Percentiles rank a stretch among this genome's conserved stretches.
Evolutionary conservation across 176 grass and related monocot genomes (phyloP).

Genomic region (Carex kokanica): DNA sequence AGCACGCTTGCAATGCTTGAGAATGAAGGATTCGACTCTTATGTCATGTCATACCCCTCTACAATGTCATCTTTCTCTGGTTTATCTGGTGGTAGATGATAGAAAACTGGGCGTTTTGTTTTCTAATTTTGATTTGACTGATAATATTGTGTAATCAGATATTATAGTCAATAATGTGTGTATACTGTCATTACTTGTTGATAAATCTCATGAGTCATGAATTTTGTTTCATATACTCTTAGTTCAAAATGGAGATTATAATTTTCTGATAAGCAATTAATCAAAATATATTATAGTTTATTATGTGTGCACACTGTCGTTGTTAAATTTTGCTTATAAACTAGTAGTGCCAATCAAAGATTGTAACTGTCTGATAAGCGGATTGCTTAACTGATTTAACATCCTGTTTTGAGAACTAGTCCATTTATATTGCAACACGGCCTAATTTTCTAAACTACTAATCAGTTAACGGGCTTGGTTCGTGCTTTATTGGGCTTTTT

Average conservation of each 20-base stretch:
- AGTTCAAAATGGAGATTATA: no score
- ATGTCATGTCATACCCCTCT: conserved; percentile 11
- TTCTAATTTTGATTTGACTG: neutral
- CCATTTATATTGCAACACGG: neutral
- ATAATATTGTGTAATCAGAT: neutral
- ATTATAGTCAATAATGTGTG: neutral
- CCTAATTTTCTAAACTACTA: neutral
- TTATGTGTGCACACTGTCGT: neutral
- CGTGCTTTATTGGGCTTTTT: neutral
- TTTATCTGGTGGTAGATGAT: conserved; percentile 10
- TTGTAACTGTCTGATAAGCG: no score
- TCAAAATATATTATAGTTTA: neutral
- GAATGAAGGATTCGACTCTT: conserved; percentile 15
- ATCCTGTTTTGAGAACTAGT: neutral
- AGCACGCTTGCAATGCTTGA: conserved; percentile 3
- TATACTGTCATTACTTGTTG: neutral
- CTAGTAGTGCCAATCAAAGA: no score
- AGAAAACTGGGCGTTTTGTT: neutral
- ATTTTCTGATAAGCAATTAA: no score
- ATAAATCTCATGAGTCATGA: neutral
- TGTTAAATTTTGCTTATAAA: neutral
- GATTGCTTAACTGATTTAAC: neutral
- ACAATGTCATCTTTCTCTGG: conserved; percentile 22
- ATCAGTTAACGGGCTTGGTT: neutral
- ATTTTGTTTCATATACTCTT: neutral